Conservation (phyloP, 192 early-diverging fungal genomes). For the Coemansia sp. region DNA sequence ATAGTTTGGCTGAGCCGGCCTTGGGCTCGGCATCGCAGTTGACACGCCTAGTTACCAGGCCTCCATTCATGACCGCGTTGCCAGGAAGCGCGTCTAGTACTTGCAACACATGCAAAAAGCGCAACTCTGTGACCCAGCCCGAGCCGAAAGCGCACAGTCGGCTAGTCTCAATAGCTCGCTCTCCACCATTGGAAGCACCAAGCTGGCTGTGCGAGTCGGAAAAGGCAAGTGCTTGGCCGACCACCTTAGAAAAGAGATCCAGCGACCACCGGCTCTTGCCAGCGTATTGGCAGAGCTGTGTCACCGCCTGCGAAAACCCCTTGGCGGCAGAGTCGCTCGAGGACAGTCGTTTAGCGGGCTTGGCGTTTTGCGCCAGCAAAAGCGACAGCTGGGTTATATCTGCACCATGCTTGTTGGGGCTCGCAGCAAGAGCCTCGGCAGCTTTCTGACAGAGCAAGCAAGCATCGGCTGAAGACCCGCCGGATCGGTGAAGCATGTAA, state of each 20-base stretch:
- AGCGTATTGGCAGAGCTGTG: constrained; percentile 26
- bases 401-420: constrained; percentile 6
- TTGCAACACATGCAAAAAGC: constrained; percentile 25
- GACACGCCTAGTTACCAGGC: neutral
- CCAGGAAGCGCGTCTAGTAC: constrained; percentile 19
- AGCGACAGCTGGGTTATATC: constrained; percentile 19
- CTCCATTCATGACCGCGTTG: neutral
- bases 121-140: constrained; percentile 29
- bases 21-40: neutral
- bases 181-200: neutral
- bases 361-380: constrained; percentile 22
- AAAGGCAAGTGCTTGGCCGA: constrained; percentile 4
- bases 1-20: neutral
- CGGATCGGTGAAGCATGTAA: constrained; percentile 18
- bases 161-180: neutral
- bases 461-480: neutral
- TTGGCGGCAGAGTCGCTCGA: constrained; percentile 9
- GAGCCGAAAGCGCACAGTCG: constrained; percentile 7
- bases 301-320: constrained; percentile 2
- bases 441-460: constrained; percentile 37
- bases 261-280: constrained; percentile 22
- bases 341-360: neutral
- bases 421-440: constrained; percentile 19
- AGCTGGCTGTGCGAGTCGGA: neutral
- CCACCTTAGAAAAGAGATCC: constrained; percentile 14